These are phyloP conservation scores for Tulasnella sp. DNA, from an alignment of 768 basidiomycete species.

Conservation along the genomic window DNA sequence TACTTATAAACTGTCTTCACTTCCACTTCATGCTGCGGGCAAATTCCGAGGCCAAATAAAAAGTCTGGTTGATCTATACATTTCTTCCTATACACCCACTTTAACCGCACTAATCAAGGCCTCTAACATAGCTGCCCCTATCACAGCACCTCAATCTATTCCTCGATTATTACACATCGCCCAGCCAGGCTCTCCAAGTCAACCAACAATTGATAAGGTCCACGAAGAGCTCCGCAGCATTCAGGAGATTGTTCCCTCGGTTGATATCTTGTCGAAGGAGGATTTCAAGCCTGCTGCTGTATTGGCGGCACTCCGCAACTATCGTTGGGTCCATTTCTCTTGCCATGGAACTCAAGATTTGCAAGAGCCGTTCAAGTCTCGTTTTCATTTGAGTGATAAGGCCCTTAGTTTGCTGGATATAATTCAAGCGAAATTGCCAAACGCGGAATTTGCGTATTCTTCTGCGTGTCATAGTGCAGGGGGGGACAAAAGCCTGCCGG, in stretches of 20 bases:
- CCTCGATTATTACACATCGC: neutral
- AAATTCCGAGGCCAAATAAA: neutral
- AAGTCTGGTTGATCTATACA: neutral
- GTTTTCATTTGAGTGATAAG: neutral
- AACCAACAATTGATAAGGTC: neutral
- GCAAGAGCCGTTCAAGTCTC: neutral
- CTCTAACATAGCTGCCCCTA: neutral
- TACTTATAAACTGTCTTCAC: neutral
- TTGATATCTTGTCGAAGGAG: neutral
- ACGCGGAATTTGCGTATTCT: neutral
- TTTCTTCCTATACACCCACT: neutral
- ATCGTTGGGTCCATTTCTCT: conserved; percentile 4
- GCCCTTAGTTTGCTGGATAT: conserved; percentile 3
- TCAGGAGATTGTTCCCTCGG: neutral
- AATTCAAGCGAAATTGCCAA: neutral
- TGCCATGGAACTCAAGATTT: conserved; percentile 8
- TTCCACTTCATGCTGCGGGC: neutral
- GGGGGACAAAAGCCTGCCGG: neutral
- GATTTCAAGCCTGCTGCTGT: neutral
- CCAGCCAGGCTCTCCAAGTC: neutral
- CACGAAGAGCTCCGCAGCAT: neutral
- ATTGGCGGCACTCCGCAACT: neutral
- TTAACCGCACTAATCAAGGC: neutral
- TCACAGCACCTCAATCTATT: neutral
- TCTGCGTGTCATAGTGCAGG: conserved; percentile 4